Base-by-base conservation (phyloP, 2,329 filamentous ascomycete genomes). In the Hypoxylon rubiginosum region DNA sequence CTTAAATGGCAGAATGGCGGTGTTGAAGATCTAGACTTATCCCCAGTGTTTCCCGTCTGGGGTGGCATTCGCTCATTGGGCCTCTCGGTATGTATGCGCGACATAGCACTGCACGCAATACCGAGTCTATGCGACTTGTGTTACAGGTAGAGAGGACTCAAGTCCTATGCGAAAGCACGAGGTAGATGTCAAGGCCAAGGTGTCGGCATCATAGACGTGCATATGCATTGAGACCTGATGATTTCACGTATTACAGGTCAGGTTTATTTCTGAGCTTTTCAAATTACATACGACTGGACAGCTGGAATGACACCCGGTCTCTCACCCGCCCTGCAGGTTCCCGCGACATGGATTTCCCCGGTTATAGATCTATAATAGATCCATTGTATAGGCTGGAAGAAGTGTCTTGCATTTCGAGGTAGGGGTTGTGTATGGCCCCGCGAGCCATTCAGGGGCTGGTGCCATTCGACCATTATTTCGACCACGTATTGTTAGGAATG, bases 171-270 rank as follows among this genome's bases (percentile, higher is more conserved):
- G 32, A 34, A 34, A n/a, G n/a, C n/a, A 36, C 11, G 13, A 36
- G 2, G 4, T 15, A 4, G 13, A 10, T 36, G 34, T 15, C 30
- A 34, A 36, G n/a, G 49, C 28, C 8, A 45, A 30, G 4, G 39
- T 13, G 30, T 30, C 26, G 13, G 24, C 19, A 30, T 3, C n/a
- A 8, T 32, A 3, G 5, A 30, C n/a, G n/a, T 54, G 21, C 51
- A 54, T 45, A 54, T 54, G 51, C 51, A 54, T 54, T 54, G 51
- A 45, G 13, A 39, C 51, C 51, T 24, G 13, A 54, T 43, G 13
- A 8, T 19, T 39, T 13, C 11, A 32, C 24, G 51, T 17, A 45
- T 45, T 54, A n/a, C 36, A 39, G 36, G 36, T 32, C 41, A 28
- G 13, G 9, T 17, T 26, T 30, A 30, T n/a, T 11, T 45, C 51